Evolutionary conservation across 805 yeast genomes (phyloP), one percentile per base, ranked within the genome.

Genomic region (Candida taoyuanica): DNA sequence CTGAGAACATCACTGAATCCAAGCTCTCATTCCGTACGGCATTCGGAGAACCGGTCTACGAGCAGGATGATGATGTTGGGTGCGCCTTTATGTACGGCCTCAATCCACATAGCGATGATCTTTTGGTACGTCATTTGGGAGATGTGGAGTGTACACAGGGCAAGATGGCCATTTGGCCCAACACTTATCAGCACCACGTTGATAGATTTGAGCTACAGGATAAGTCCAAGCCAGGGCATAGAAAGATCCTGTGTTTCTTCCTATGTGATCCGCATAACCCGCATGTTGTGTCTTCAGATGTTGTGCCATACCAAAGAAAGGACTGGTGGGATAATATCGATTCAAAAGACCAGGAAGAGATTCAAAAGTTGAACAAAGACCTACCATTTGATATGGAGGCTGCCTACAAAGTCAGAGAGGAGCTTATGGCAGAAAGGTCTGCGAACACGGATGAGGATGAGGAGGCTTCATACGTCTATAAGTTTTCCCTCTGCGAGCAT

Each of bases 181-280:
- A 38, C 16, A 5, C 33, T 18, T 33, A 21, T 13, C 42, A 38
- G 27, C 42, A 38, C 15, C 42, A 38, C 32, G 42, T 38, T 24
- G 42, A 38, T 4, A 25, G 28, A 12, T 38, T 39, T 21, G 42
- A 39, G 24, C 15, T 39, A 7, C 12, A n/a, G 19, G 38, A 39
- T n/a, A 34, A 34, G 31, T 13, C 36, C 17, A 34, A 34, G 23
- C 15, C 19, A 3, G 43, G 43, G 1, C 39, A 39, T 15, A 32
- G 41, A 12, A 37, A 37, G 30, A 37, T 37, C 29, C 17, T 37
- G 30, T 37, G 41, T 18, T 37, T 37, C 36, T 37, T 37, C 36
- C 17, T 37, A 5, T 37, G 41, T 30, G 41, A 37, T 23, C 41
- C 41, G 8, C 31, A 37, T 27, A 37, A 37, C 26, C 30, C 32